Evolutionary conservation across 768 basidiomycete species (phyloP).

Genomic region (Flagelloscypha sp.): DNA sequence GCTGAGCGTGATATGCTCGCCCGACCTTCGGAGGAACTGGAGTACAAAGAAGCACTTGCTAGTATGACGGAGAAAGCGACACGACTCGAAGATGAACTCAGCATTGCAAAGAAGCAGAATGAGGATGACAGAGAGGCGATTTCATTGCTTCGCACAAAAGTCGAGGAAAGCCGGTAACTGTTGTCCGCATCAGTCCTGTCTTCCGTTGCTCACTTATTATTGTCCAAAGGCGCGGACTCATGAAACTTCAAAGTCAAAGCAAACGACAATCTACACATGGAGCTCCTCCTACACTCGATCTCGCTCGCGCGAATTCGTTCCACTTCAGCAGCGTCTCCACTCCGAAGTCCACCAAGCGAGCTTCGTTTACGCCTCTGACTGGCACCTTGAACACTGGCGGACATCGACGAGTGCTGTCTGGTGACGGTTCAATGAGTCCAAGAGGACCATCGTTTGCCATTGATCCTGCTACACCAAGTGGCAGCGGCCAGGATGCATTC

Average conservation of each 20-base stretch:
- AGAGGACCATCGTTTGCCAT: too few species aligned
- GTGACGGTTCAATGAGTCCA: constrained; percentile 5
- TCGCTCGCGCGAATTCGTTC: constrained; percentile 43
- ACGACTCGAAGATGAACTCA: constrained; percentile 47
- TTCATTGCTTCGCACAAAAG: constrained; percentile 65
- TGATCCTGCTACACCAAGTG: constrained; percentile 10
- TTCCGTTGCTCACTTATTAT: constrained; percentile 2
- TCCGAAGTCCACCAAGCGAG: constrained; percentile 56
- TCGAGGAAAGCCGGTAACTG: constrained; percentile 76
- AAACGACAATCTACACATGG: constrained; percentile 55
- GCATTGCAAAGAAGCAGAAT: constrained; percentile 38
- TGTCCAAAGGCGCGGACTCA: constrained; percentile 60
- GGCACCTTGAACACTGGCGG: constrained; percentile 28
- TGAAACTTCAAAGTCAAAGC: constrained; percentile 78
- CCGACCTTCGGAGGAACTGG: constrained; percentile 44
- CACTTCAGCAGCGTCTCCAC: constrained; percentile 22
- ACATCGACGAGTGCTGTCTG: constrained; percentile 8
- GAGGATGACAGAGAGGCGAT: constrained; percentile 77
- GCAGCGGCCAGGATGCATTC: constrained; percentile 4
- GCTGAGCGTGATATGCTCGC: constrained; percentile 67
- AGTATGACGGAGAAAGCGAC: constrained; percentile 61
- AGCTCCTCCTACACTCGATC: constrained; percentile 40
- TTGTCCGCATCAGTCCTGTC: constrained; percentile 5
- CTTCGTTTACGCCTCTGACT: constrained; percentile 68
- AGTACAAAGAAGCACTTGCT: constrained; percentile 54